Base-by-base conservation (phyloP, 441 rosid genomes). In the Populus hybrid region DNA sequence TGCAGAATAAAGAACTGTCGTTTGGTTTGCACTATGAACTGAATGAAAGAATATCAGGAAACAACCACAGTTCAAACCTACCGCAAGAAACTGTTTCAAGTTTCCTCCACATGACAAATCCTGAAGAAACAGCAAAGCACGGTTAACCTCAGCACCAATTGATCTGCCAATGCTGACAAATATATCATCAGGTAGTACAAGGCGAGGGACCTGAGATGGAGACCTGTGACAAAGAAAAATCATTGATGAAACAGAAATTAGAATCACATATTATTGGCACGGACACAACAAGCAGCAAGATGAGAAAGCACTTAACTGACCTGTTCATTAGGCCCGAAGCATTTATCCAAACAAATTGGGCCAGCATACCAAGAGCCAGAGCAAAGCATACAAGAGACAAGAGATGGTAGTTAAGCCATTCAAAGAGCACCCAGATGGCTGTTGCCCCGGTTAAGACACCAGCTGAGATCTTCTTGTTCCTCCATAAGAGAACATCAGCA, bases 401-500 rank as follows among this genome's bases (percentile, higher is more conserved):
- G 29, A 96, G 88, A 83, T 96, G 93, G 83, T 91, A 94, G 75
- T 92, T 89, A 53, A 94, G 94, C 98, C 99, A 96, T 84, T 96
- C 99, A 78, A 96, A 93, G 50, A 96, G 95, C 82, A 92, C 83
- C 99, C 99, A 94, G 69, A 93, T 70, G 69, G 85, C 87, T 4
- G 99, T 96, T 71, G 99, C 99, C 76, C 84, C 89, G 65, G 82
- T 79, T 64, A 96, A 78, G 74, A 91, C 81, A 70, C 98, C 79
- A 11, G 94, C 95, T 33, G 99, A 96, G 77, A 93, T 93, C 90
- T 94, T 94, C 86, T 94, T 96, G 88, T 94, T 93, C 95, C 98
- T 96, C 99, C 99, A 96, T 69, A 96, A 78, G 77, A 96, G 84
- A 71, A 96, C 98, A 90, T 96, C 99, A 86, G 99, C 99, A 92